Base-by-base conservation (phyloP, 78 protist species). In the Dictyostelium purpureum region DNA sequence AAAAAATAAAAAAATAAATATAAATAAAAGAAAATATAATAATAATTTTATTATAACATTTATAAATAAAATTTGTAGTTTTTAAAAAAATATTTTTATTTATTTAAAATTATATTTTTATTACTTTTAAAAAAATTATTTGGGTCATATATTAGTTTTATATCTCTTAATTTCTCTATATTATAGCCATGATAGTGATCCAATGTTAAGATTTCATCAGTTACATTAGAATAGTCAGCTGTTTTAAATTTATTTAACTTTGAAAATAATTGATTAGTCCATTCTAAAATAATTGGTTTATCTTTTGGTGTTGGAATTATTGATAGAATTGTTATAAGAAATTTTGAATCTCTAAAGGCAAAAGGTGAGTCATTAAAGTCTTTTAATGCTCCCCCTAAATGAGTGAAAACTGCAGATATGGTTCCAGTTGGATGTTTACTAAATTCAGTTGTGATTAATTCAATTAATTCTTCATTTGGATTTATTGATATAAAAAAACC, bases 141-240 rank as follows among this genome's bases (percentile, higher is more conserved):
- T 33, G 67, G 67, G 35, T 75, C 81, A 75, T 75, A 35, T 35
- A 51, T 75, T 26, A 26, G 24, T 75, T 75, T 75, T 11, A 75
- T 19, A 35, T 51, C 31, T 51, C 24, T 33, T 28, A 75, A 51
- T 75, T 33, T 52, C 6, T 35, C 14, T n/a, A 24, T 28, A 51
- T 75, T 75, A 0, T 31, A 26, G 21, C 81, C 81, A 33, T 31
- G 52, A 6, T 28, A 24, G 9, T 18, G 5, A n/a, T 47, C 31
- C 5, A 35, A 18, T 7, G 21, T 4, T 31, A 43, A 33, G 52
- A 1, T 26, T 4, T 31, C 6, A 45, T 45, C 79, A 21, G 54
- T 52, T 6, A 40, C 52, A 10, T 75, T 75, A 18, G 40, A 26
- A 31, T 75, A 75, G 37, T 51, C 43, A 7, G 35, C 66, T 24